phyloP scores from a whole-genome alignment of 129 eudicot species.

The Escallonia herrerae region DNA sequence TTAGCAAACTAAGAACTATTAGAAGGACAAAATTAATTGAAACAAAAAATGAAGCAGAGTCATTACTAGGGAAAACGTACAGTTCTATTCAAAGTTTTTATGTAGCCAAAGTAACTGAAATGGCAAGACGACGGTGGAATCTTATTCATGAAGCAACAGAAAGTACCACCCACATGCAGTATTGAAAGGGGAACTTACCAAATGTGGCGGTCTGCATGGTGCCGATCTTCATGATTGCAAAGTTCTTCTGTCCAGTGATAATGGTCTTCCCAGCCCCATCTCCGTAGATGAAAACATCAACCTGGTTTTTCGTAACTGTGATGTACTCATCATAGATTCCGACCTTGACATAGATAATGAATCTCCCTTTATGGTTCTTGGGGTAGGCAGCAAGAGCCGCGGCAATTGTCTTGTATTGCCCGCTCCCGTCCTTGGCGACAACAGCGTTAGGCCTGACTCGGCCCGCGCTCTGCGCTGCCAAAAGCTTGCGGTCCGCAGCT shows the following conservation, averaged over 20 bases:
- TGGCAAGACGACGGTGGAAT: no score
- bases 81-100: no score
- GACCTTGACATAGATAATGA: constrained; percentile 48
- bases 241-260: constrained; percentile 43
- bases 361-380: constrained; percentile 37
- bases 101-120: no score
- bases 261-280: constrained; percentile 58
- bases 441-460: constrained; percentile 41
- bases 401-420: constrained; percentile 48
- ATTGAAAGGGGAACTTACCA: neutral
- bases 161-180: neutral
- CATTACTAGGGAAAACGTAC: no score
- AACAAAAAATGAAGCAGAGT: no score
- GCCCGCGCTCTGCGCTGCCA: constrained; percentile 20
- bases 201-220: constrained; percentile 41
- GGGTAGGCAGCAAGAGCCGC: constrained; percentile 56
- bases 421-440: constrained; percentile 75
- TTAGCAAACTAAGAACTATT: neutral
- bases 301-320: constrained; percentile 24
- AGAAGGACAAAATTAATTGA: no score
- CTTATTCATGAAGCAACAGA: no score
- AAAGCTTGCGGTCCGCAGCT: constrained; percentile 39
- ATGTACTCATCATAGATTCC: constrained; percentile 52
- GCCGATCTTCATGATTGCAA: constrained; percentile 12
- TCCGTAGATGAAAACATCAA: constrained; percentile 55